These are phyloP conservation scores for Boletus albobrunnescens DNA, from an alignment of 1,284 basidiomycete genomes.

Conservation along the genomic window DNA sequence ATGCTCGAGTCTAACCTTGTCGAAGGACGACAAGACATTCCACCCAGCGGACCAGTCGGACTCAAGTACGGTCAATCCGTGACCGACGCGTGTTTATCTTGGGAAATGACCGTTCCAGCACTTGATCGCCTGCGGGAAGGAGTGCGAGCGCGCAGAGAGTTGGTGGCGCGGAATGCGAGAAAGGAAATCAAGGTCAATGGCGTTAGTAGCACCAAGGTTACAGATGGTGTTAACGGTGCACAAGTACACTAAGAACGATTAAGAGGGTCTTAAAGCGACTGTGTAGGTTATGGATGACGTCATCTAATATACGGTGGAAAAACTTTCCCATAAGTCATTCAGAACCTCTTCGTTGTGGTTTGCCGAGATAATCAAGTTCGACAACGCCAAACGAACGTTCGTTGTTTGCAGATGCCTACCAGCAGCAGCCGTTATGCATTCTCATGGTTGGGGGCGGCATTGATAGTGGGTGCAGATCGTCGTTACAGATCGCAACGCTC, in stretches of 20 bases:
- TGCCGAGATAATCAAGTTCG: background rate
- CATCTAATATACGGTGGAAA: slow-evolving; percentile 2
- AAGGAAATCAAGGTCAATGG: slow-evolving; percentile 14
- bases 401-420: background rate
- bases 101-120: slow-evolving; percentile 80
- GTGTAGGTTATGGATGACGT: slow-evolving; percentile 5
- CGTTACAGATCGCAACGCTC: background rate
- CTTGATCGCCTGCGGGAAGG: slow-evolving; percentile 80
- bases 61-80: slow-evolving; percentile 88
- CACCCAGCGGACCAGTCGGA: slow-evolving; percentile 68
- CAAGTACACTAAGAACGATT: background rate
- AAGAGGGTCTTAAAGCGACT: background rate
- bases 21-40: slow-evolving; percentile 86
- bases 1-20: slow-evolving; percentile 97
- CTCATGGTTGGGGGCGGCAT: background rate
- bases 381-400: background rate
- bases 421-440: background rate
- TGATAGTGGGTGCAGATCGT: slow-evolving; percentile 11
- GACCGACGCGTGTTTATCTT: slow-evolving; percentile 87
- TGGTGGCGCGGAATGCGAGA: slow-evolving; percentile 37
- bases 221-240: slow-evolving; percentile 9
- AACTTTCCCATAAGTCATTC: background rate
- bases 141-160: slow-evolving; percentile 67
- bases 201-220: slow-evolving; percentile 4
- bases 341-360: background rate